A percentile compares a stretch with the other conserved stretches of the same genome.
phyloP scores from a whole-genome alignment of 1,284 basidiomycete species.

The Boletellus sp. region DNA sequence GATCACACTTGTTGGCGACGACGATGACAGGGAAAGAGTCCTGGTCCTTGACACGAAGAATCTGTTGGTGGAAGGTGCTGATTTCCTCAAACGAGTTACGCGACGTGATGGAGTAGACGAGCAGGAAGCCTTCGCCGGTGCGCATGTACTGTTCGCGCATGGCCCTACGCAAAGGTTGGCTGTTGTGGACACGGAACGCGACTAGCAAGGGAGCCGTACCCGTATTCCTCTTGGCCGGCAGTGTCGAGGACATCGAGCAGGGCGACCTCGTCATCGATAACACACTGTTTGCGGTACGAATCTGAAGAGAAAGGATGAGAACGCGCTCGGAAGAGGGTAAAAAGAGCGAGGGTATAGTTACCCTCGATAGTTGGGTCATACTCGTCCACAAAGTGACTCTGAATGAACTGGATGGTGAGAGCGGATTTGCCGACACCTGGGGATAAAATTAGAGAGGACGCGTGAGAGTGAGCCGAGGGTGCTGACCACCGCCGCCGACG shows the following conservation, averaged over 20 bases:
- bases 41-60: slow-evolving; percentile 94
- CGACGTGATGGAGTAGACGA: slow-evolving; percentile 98
- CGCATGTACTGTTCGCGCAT: slow-evolving; percentile 99
- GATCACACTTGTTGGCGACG: slow-evolving; percentile 98
- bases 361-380: slow-evolving; percentile 98
- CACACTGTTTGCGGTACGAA: slow-evolving; percentile 93
- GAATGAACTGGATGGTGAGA: slow-evolving; percentile 97
- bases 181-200: neutral
- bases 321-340: slow-evolving; percentile 1
- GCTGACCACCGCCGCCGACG: slow-evolving; percentile 93
- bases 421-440: slow-evolving; percentile 97
- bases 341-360: slow-evolving; percentile 30
- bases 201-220: slow-evolving; percentile 51
- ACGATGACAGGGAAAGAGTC: slow-evolving; percentile 98
- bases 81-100: slow-evolving; percentile 98
- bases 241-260: slow-evolving; percentile 97
- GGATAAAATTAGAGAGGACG: neutral
- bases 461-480: neutral
- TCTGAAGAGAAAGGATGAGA: slow-evolving; percentile 44
- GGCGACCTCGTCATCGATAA: slow-evolving; percentile 97
- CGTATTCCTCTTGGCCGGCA: slow-evolving; percentile 98
- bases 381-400: slow-evolving; percentile 96
- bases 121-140: slow-evolving; percentile 95
- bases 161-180: slow-evolving; percentile 50
- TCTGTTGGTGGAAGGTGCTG: slow-evolving; percentile 97